Percentiles rank a stretch among this genome's conserved stretches.
These are phyloP conservation scores for Globomyces sp. DNA, from an alignment of 371 early-diverging fungal genomes.

Conservation along the genomic window DNA sequence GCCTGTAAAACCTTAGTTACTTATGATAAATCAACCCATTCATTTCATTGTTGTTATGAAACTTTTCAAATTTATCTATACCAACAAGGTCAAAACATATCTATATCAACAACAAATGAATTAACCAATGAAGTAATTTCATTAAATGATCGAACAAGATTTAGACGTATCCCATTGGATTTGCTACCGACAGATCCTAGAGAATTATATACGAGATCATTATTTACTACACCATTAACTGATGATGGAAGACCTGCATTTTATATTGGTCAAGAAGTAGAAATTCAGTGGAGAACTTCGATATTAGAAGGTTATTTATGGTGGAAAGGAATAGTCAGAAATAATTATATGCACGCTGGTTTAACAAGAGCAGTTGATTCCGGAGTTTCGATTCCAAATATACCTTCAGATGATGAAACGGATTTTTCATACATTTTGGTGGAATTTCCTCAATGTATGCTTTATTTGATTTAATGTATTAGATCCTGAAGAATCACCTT, in stretches of 20 bases:
- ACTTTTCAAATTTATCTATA: too few relatives aligned
- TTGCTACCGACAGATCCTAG: too few relatives aligned
- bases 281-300: constrained; percentile 5
- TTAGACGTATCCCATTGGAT: too few relatives aligned
- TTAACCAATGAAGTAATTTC: too few relatives aligned
- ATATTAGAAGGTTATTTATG: not conserved
- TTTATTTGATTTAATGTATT: too few relatives aligned
- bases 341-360: not conserved
- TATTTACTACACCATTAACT: not conserved
- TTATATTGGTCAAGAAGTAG: constrained; percentile 1
- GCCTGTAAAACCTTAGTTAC: too few relatives aligned
- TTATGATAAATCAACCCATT: too few relatives aligned
- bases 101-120: too few relatives aligned
- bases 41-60: too few relatives aligned
- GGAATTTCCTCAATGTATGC: not conserved
- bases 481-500: constrained; percentile 1
- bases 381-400: constrained; percentile 6
- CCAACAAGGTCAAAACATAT: too few relatives aligned
- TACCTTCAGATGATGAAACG: not conserved
- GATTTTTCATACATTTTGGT: not conserved
- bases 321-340: constrained; percentile 9
- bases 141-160: too few relatives aligned
- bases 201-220: too few relatives aligned
- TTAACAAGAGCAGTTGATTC: not conserved
- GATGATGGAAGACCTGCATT: constrained; percentile 1